Base-by-base conservation (phyloP, 208 protist genomes). In the Crithidia expoeki region DNA sequence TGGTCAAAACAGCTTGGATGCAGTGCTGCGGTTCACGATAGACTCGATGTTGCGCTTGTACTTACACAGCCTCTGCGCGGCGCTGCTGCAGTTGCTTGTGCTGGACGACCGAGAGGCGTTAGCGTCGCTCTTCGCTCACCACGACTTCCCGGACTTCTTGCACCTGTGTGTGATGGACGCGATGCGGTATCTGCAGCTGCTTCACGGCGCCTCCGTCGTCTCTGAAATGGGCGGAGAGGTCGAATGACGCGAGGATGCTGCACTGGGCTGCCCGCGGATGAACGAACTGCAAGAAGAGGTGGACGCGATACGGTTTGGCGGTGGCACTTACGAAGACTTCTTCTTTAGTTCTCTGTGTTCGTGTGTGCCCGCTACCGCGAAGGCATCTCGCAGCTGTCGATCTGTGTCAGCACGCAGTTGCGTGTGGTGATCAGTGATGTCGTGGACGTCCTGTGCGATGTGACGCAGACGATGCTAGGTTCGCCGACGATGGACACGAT, bases 361-460 rank as follows among this genome's bases (percentile, higher is more conserved):
- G 46, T 87, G 70, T 77, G 62, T 33, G 50, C 47, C 10, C 23
- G 44, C 27, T 87, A 83, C 69, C 57, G 38, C 27, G 42, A 17
- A 19, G 51, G 66, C 38, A 59, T 73, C 47, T 64, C 64, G 59
- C 70, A 74, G 49, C 51, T 84, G 0, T 80, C 71, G 38, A 80
- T 67, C 38, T 63, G 79, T 4, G 53, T 80, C 12, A 72, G 72
- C 49, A 70, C 71, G 10, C 82, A 80, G 62, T 57, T 79, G 23
- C 55, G 42, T 14, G 49, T 74, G 36, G 36, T 38, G 19, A 50
- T 88, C 38, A 84, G 84, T 61, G 75, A 78, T 23, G 28, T 81
- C 25, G 56, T 88, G 10, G 82, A 84, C 38, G 25, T 68, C 2
- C 1, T 80, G 23, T 84, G 79, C 55, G 82, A 88, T 56, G 66